Evolutionary conservation across 768 basidiomycete species (phyloP).

Genomic region (Lentinus tigrinus): DNA sequence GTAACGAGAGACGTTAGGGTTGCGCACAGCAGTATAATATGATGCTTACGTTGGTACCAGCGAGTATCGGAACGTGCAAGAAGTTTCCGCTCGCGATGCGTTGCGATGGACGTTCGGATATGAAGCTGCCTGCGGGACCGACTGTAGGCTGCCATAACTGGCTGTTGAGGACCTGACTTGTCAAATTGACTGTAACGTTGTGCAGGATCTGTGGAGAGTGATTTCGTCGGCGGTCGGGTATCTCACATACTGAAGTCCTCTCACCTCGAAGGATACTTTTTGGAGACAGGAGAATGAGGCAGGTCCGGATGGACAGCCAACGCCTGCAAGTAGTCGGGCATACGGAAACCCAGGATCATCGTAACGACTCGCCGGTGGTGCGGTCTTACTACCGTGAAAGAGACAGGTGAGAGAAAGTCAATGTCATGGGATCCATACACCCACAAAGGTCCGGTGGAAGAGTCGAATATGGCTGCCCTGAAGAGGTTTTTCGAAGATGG

Average conservation of each 20-base stretch:
- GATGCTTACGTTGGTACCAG: conserved; percentile 51
- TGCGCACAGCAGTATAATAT: background rate
- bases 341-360: conserved; percentile 30
- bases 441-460: conserved; percentile 54
- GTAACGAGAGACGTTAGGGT: background rate
- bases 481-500: conserved; percentile 39
- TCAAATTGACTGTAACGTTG: conserved; percentile 47
- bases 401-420: background rate
- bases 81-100: conserved; percentile 48
- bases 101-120: conserved; percentile 44
- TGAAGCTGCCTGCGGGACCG: conserved; percentile 50
- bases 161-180: conserved; percentile 41
- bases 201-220: conserved; percentile 40
- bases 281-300: conserved; percentile 27
- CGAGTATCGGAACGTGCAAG: conserved; percentile 51
- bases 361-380: conserved; percentile 26
- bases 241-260: background rate
- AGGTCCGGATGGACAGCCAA: conserved; percentile 22
- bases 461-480: conserved; percentile 53
- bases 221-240: no score
- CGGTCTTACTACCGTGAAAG: conserved; percentile 42
- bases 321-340: conserved; percentile 17
- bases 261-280: conserved; percentile 31
- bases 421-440: conserved; percentile 15
- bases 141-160: conserved; percentile 61